A percentile compares a stretch with the other conserved stretches of the same genome.
phyloP scores from a whole-genome alignment of 164 flowering plant genomes.

The Paratinospora sagittata region DNA sequence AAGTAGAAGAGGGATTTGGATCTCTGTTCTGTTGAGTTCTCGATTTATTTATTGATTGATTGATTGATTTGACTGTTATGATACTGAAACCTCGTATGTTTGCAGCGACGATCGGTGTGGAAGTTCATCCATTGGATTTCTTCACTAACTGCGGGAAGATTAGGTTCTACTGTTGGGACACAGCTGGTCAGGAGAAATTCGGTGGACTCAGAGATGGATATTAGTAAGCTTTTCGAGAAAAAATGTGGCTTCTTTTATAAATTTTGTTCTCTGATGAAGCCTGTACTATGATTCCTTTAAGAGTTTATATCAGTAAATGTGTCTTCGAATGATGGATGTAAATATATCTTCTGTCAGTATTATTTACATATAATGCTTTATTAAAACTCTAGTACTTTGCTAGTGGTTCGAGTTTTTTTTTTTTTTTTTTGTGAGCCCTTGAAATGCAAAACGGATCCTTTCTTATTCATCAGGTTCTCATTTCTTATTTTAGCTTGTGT shows the following conservation, averaged over 20 bases:
- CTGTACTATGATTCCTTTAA: background rate
- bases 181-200: constrained; percentile 69
- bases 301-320: background rate
- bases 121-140: constrained; percentile 68
- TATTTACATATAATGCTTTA: too few species aligned
- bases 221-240: constrained; percentile 37
- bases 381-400: too few species aligned
- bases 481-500: too few species aligned
- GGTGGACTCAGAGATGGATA: constrained; percentile 73
- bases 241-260: background rate
- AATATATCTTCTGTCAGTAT: background rate
- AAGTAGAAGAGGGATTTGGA: background rate
- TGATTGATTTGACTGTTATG: background rate
- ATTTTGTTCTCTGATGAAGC: background rate
- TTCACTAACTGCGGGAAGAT: constrained; percentile 58
- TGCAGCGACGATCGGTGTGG: constrained; percentile 61
- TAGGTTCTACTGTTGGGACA: constrained; percentile 70
- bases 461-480: too few species aligned
- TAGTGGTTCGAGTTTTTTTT: too few species aligned
- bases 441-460: too few species aligned
- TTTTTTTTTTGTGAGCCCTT: too few species aligned
- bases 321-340: too few species aligned
- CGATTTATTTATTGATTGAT: background rate
- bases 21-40: background rate
- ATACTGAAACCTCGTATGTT: background rate